Evolutionary conservation across 108 stramenopile species (phyloP).

Genomic region (Mediolabrus comicus): DNA sequence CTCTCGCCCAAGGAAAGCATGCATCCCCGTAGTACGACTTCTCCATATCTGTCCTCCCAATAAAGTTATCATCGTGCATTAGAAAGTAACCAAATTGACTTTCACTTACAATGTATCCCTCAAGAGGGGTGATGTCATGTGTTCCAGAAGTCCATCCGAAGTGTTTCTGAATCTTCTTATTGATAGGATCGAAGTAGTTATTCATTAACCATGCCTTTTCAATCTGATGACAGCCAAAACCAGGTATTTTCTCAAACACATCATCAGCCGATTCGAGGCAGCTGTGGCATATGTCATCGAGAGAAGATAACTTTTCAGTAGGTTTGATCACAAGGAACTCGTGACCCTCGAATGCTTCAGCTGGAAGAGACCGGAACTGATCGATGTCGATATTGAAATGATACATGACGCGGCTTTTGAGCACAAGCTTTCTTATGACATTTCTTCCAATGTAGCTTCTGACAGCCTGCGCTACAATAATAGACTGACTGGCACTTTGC

Average conservation of each 20-base stretch:
- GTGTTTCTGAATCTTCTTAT: not conserved
- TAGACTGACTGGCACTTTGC: slow-evolving; percentile 10
- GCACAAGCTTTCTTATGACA: slow-evolving; percentile 11
- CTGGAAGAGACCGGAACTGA: slow-evolving; percentile 4
- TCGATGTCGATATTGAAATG: slow-evolving; percentile 12
- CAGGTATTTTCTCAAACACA: slow-evolving; percentile 8
- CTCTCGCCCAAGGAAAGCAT: slow-evolving; percentile 4
- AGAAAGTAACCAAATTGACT: slow-evolving; percentile 1
- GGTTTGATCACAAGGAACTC: slow-evolving; percentile 10
- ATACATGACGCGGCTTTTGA: slow-evolving; percentile 10
- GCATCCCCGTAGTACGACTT: slow-evolving; percentile 10
- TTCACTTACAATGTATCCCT: slow-evolving; percentile 1
- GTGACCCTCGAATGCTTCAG: slow-evolving; percentile 1
- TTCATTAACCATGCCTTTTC: not conserved
- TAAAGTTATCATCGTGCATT: slow-evolving; percentile 18
- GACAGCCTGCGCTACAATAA: slow-evolving; percentile 12
- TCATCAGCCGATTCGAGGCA: slow-evolving; percentile 15
- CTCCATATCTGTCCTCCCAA: slow-evolving; percentile 1
- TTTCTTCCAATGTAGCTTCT: slow-evolving; percentile 8
- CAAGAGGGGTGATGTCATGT: not conserved
- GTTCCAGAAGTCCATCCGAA: not conserved
- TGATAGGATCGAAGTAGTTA: not conserved
- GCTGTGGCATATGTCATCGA: not conserved
- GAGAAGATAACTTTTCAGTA: slow-evolving; percentile 4
- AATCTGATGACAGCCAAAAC: slow-evolving; percentile 1